Conservation (phyloP, 768 basidiomycete species). For the Panaeolus cyanescens region DNA sequence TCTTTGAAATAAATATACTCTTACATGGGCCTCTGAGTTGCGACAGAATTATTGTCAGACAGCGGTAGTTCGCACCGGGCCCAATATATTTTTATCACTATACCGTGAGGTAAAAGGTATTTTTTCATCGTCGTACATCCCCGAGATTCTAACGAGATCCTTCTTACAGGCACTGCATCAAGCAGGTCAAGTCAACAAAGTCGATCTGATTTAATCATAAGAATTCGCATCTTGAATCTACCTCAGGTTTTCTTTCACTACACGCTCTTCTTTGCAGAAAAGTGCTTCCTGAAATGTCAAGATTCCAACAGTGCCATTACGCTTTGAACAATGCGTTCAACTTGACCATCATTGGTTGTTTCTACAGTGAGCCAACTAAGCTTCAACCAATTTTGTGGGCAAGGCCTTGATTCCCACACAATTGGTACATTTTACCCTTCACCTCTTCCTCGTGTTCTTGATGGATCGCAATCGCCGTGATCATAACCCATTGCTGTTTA, state of each 20-base stretch:
- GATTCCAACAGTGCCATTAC: neutral
- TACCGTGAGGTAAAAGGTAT: neutral
- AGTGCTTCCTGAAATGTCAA: neutral
- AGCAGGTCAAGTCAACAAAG: neutral
- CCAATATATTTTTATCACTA: neutral
- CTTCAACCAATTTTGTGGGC: neutral
- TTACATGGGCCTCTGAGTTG: neutral
- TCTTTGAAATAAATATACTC: too few relatives aligned
- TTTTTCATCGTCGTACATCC: neutral
- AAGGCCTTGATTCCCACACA: neutral
- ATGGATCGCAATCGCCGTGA: neutral
- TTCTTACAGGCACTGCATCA: neutral
- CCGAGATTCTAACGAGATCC: constrained; percentile 3
- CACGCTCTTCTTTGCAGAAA: neutral
- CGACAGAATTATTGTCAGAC: neutral
- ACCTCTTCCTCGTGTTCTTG: neutral
- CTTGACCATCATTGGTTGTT: neutral
- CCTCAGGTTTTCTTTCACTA: neutral
- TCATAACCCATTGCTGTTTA: neutral
- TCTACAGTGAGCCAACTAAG: neutral
- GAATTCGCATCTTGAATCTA: neutral
- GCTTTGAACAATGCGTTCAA: neutral
- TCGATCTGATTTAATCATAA: neutral
- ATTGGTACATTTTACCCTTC: neutral
- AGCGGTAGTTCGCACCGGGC: neutral